Conservation (phyloP, 441 rosid species). For the Bruguiera hainesii region DNA sequence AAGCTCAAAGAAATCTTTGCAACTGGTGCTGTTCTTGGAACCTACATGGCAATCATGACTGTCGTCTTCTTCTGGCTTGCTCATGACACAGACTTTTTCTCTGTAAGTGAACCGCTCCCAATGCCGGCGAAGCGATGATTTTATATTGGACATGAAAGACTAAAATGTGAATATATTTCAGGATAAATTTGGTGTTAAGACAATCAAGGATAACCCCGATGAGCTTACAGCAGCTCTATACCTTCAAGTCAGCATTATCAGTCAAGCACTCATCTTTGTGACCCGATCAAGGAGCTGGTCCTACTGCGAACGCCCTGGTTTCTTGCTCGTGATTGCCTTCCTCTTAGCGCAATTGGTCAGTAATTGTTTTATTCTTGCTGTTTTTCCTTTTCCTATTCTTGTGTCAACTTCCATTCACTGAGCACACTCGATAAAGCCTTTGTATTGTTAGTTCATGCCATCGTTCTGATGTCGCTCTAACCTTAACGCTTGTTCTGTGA, state of each 20-base stretch:
- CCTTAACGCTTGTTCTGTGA: slow-evolving; percentile 1
- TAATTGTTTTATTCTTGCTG: not conserved
- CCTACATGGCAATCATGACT: slow-evolving; percentile 71
- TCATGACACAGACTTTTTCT: slow-evolving; percentile 62
- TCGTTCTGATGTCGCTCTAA: not conserved
- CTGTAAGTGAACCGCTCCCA: slow-evolving; percentile 40
- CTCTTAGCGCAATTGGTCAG: slow-evolving; percentile 73
- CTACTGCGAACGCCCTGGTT: slow-evolving; percentile 71
- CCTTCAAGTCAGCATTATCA: slow-evolving; percentile 95
- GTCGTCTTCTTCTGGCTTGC: slow-evolving; percentile 71
- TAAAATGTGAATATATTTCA: slow-evolving; percentile 24
- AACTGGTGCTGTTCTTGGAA: slow-evolving; percentile 75
- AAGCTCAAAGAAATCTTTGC: slow-evolving; percentile 85
- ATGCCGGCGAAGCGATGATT: not conserved
- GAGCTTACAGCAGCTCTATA: slow-evolving; percentile 83
- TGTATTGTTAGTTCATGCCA: too few relatives aligned
- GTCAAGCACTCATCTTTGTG: slow-evolving; percentile 93
- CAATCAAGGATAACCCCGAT: slow-evolving; percentile 33
- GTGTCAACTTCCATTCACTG: not conserved
- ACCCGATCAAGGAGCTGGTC: slow-evolving; percentile 94
- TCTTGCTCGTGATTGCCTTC: slow-evolving; percentile 60
- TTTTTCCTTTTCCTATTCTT: not conserved
- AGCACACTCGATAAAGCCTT: too few relatives aligned
- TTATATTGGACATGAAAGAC: not conserved
- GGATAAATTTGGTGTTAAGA: slow-evolving; percentile 57